Evolutionary conservation across 805 yeast genomes (phyloP), one percentile per base, ranked within the genome.

Genomic region (Saturnispora zaruensis): DNA sequence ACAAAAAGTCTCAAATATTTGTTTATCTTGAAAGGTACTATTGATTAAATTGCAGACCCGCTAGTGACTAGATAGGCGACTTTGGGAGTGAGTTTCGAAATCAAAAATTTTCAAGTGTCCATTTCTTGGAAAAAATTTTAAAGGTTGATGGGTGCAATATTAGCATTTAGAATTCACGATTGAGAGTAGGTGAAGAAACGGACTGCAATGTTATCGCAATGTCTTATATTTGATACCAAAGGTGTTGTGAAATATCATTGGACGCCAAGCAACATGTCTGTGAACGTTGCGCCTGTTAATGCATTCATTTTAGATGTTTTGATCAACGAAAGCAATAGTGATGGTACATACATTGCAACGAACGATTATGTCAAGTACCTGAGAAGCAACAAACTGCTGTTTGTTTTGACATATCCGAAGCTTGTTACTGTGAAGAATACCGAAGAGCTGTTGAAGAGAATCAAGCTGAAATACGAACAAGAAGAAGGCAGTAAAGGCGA

Each of bases 231-330:
- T 16, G 33, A 41, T 13, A 40, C 45, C 8, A 32, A 34, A 20
- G 50, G 50, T 23, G 28, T n/a, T 14, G 50, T 47, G 4, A 26
- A 40, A 7, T 41, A 21, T 18, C 9, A 32, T 16, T 47, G 50
- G 50, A 24, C 41, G 6, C 38, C 41, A 21, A 9, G 9, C 5
- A 23, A 26, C 18, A 34, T 18, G 36, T 25, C 32, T 13, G 33
- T 37, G 7, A 24, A 36, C 16, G 28, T 36, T 26, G 11, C 36
- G 4, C 41, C 41, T 14, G 28, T 45, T 20, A 78, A 78, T 56
- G 61, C 73, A 7, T 68, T 81, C 38, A 70, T 81, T 42, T 65
- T 74, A n/a, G 72, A 71, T 36, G 71, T 71, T 23, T 68, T 79
- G 55, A 72, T 81, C 50, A 64, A 72, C 5, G 72, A 70, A 49